Base-by-base conservation (phyloP, 768 basidiomycete genomes). In the Scleroderma bovista region DNA sequence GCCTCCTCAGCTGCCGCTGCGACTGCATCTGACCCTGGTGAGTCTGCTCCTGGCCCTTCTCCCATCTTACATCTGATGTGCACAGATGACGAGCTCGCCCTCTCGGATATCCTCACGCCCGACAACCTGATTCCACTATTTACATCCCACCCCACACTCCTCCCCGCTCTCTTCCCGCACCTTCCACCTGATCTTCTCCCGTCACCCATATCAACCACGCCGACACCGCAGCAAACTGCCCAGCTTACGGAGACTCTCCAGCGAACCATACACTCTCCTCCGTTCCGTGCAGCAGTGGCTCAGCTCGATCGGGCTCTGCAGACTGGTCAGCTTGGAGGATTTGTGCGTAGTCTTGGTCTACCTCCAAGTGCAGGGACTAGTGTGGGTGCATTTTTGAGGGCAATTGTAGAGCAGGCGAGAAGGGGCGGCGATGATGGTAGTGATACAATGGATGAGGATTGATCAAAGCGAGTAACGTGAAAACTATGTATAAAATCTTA, bases 361-460 rank as follows among this genome's bases (percentile, higher is more conserved):
- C 88, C 90, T 0, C 89, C 87, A 60, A 86, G 86, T 57, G 93
- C 93, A 8, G 93, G 91, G 0, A 76, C 75, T 5, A 81, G 90
- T 4, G 75, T 93, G 6, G 79, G 72, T 37, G 81, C 88, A 6
- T 95, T 95, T 66, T 71, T 96, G 65, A 75, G 82, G 34, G 91
- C 88, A 2, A 75, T 95, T 24, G 80, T 78, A 51, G 88, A 86
- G 53, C 84, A 93, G 63, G 87, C 83, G 12, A 72, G 78, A 49
- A 72, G 76, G 48, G 78, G 79, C 46, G 62, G 26, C 9, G 26
- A 9, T 5, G 58, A 12, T 11, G 54, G 52, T 17, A 44, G 48
- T 23, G 83, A 88, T 58, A 72, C 68, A 22, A 93, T 93, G 90
- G 86, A 93, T 59, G 90, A 90, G 8, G 87, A 91, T 61, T 90